Base-by-base conservation (phyloP, 495 filamentous ascomycete species). In the Hypoxylon perforatum region DNA sequence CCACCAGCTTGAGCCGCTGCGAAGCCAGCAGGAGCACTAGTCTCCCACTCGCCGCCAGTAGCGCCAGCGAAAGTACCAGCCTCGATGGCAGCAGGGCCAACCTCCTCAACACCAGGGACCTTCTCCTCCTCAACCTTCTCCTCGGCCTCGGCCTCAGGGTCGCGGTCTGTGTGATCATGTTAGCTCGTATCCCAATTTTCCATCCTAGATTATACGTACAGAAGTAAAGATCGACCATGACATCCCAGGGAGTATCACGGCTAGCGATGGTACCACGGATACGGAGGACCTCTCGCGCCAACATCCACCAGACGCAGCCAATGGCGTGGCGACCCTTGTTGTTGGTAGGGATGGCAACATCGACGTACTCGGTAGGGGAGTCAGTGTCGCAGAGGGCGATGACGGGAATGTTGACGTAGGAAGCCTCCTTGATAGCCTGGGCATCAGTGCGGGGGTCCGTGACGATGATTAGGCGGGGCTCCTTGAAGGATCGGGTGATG, bases 401-500 rank as follows among this genome's bases (percentile, higher is more conserved):
- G 81, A 99, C 95, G 76, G 95, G 95, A 81, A 99, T 98, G 88
- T 99, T 99, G 87, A 99, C 95, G 85, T 98, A 99, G 71, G 88
- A 91, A 74, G 95, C 96, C 87, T 99, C 95, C 88, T 98, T 98
- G 90, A 99, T 98, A 76, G 95, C 95, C 87, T 99, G 95, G 76
- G 96, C 91, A 73, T 99, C 95, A 85, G 96, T 99, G 84, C 96
- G 96, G 73, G 95, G 95, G 80, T 99, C 95, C 81, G 95, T 99
- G 77, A 99, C 95, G 80, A 99, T 88, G 87, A 99, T 98, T 73
- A 99, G 88, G 79, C 95, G 96, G 76, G 95, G 95, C 85, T 99
- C 95, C 90, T 97, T 98, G 91, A 99, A 99, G 74, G 95, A 97
- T 78, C 95, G 96, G 80, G 95, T 99, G 90, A 97, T 99, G 91